These are phyloP conservation scores for Boletus reticulatus DNA, from an alignment of 768 basidiomycete genomes.

Conservation along the genomic window DNA sequence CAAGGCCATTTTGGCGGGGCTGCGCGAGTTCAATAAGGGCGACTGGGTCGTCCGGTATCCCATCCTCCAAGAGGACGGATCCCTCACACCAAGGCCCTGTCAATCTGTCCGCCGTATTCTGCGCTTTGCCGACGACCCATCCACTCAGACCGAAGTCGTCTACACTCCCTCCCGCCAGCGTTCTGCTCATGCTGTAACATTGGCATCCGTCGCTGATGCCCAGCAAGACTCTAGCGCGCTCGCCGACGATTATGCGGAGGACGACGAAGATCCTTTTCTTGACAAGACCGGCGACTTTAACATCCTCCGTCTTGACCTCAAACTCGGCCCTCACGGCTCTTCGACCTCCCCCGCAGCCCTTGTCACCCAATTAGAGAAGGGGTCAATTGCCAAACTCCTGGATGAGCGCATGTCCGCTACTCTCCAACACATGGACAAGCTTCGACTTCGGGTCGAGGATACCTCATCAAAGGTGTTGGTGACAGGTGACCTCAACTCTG, in stretches of 20 bases:
- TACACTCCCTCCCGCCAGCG: constrained; percentile 48
- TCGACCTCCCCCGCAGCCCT: constrained; percentile 63
- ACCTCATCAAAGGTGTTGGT: constrained; percentile 95
- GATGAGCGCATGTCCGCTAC: constrained; percentile 79
- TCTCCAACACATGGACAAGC: constrained; percentile 76
- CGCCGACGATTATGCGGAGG: constrained; percentile 19
- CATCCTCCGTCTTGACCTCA: constrained; percentile 89
- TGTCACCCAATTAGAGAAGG: constrained; percentile 89
- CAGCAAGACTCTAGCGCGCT: constrained; percentile 30
- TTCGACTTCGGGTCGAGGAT: constrained; percentile 85
- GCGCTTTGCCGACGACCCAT: constrained; percentile 84
- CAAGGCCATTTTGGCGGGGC: constrained; percentile 60
- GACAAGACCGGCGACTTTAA: constrained; percentile 64
- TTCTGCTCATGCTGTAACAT: constrained; percentile 57
- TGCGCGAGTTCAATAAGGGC: constrained; percentile 79
- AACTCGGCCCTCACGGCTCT: constrained; percentile 74
- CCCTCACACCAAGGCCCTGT: constrained; percentile 26
- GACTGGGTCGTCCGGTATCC: constrained; percentile 93
- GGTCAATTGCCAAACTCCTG: constrained; percentile 88
- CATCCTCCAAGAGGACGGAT: constrained; percentile 48
- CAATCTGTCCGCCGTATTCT: constrained; percentile 63
- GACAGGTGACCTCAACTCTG: constrained; percentile 96
- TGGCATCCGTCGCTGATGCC: constrained; percentile 49
- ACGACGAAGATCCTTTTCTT: constrained; percentile 37
- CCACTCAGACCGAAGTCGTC: constrained; percentile 62